A percentile compares a stretch with the other conserved stretches of the same genome.
These are phyloP conservation scores for Podospora pseudoanserina DNA, from an alignment of 495 filamentous ascomycete species.

Conservation along the genomic window DNA sequence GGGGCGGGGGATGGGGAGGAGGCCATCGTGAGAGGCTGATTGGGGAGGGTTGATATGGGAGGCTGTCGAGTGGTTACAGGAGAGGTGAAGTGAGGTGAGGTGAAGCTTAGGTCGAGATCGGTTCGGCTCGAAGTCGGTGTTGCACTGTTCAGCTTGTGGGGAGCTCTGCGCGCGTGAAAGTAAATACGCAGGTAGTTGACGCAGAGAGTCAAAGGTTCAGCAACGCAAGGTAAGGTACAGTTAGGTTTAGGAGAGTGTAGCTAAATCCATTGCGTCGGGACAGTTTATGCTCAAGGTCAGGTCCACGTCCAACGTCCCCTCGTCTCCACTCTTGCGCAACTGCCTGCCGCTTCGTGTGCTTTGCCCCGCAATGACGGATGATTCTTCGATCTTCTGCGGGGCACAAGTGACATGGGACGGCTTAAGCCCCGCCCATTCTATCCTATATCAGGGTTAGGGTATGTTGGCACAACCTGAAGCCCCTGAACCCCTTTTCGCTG, in stretches of 20 bases:
- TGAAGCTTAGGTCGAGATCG: background rate
- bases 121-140: background rate
- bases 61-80: background rate
- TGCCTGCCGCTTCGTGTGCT: background rate
- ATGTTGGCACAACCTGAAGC: background rate
- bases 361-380: background rate
- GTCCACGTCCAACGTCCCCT: background rate
- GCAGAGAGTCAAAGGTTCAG: too few relatives aligned
- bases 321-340: background rate
- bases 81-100: background rate
- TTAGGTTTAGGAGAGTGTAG: background rate
- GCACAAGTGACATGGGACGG: background rate
- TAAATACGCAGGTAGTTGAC: background rate
- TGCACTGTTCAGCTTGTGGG: background rate
- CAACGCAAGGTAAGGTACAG: background rate
- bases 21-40: background rate
- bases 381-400: background rate
- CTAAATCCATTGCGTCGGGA: background rate
- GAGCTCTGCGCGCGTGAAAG: background rate
- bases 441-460: background rate
- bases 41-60: background rate
- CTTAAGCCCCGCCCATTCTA: background rate
- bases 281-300: background rate
- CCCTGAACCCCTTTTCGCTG: background rate
- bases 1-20: constrained; percentile 11